Base-by-base conservation (phyloP, 306 rosid genomes). In the Hippophae rhamnoides region DNA sequence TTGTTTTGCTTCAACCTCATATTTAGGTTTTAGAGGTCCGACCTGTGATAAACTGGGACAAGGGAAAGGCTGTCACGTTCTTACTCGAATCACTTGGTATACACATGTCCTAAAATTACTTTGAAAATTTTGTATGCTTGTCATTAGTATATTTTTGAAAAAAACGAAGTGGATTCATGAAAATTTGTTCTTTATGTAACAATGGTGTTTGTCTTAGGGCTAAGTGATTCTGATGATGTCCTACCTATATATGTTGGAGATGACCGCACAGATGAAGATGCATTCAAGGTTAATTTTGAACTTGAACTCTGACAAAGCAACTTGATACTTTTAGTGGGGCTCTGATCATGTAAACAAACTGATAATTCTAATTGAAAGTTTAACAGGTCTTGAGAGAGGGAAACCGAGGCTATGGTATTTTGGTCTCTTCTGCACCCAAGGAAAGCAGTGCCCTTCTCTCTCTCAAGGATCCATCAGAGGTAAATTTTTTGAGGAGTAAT, bases 51-150 rank as follows among this genome's bases (percentile, higher is more conserved):
- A 56, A 80, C 79, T 93, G 99, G 99, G 89, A 93, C 74, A 93
- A 93, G 74, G 99, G 99, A 56, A 93, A 86, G 72, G 99, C 99
- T 11, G 97, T 93, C 60, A 82, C 85, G 3, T 93, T 93, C 79
- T 80, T 93, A 60, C 99, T 93, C 0, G 87, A 93, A 68, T 86
- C 99, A 51, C 95, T 93, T 63, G 97, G 99, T 88, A 72, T 76
- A 82, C 72, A 61, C 52, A 46, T 7, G 27, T 8, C 11, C 43
- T 11, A 4, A 23, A 7, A 9, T 25, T 7, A 8, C 38, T 74
- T 10, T 49, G 53, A 49, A 48, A 1, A 48, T 8, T 0, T 13
- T 49, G 23, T 1, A 1, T 1, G 25, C 2, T 10, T 52, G 13
- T 43, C 50, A 43, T 9, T 25, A 2, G 14, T 13, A 1, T 55